Evolutionary conservation across 495 filamentous ascomycete genomes (phyloP), one percentile per base, ranked within the genome.

Genomic region (Penicillium simplicissimum): DNA sequence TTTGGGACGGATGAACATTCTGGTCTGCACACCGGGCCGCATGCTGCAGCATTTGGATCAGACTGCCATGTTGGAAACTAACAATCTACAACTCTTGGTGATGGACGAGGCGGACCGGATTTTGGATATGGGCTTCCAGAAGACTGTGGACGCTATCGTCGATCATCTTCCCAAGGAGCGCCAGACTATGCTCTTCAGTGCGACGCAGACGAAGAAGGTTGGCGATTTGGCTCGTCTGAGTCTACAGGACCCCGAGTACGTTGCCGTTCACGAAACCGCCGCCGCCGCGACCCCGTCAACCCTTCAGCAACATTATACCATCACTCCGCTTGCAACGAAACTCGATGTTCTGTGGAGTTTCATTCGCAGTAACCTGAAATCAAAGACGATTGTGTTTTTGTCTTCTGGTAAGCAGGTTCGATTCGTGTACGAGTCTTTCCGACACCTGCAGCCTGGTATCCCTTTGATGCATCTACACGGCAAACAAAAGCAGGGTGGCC

Each of bases 41-140:
- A 94, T 99, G 82, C 75, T 98, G 52, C 96, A 99, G 73, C 95
- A 99, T 75, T 78, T 99, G 72, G 93, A 96, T 71, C 93, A 98
- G 77, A 98, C 95, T 0, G 90, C 92, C 7, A 85, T 87, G 35
- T 90, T 99, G 66, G 92, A 96, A 55, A 88, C 95, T 40, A 88
- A 91, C 65, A 96, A 95, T 73, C 68, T 99, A 54, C 90, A 96
- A 74, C 90, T 98, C 72, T 81, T 99, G 33, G 95, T 98, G 5
- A 81, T 99, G 61, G 95, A 99, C 67, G 95, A 99, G 70, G 95
- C 95, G 4, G 95, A 99, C 70, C 85, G 95, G 34, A 97, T 98
- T 65, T 84, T 99, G 82, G 95, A 99, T 72, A 96, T 97, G 93
- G 95, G 95, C 11, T 99, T 99, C 72, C 90, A 96, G 72, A 80